Percentiles rank a stretch among this genome's conserved stretches.
Evolutionary conservation across 2,329 filamentous ascomycete genomes (phyloP).

Genomic region (Phyllosticta paracitricarpa): DNA sequence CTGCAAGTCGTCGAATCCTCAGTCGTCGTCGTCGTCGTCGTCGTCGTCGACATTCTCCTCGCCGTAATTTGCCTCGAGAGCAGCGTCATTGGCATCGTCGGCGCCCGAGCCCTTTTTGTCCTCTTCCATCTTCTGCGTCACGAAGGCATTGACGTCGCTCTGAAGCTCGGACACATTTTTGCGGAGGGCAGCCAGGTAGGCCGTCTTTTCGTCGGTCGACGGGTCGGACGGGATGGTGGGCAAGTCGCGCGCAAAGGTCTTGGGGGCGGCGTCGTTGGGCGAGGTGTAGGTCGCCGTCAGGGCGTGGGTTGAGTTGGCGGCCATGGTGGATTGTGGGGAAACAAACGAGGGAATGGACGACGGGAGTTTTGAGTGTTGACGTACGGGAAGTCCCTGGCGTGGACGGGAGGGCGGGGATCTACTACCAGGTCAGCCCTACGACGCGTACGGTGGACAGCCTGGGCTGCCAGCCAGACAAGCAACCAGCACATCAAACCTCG

Average conservation of each 20-base stretch:
- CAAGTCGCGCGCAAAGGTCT: constrained; percentile 18
- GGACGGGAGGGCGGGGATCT: neutral
- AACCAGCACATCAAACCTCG: neutral
- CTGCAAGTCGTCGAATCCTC: neutral
- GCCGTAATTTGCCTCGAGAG: constrained; percentile 65
- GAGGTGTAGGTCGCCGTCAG: constrained; percentile 48
- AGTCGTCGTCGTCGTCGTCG: constrained; percentile 50
- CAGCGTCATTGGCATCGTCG: constrained; percentile 27
- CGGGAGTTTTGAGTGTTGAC: constrained; percentile 21
- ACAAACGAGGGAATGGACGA: constrained; percentile 14
- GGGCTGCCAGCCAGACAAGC: neutral
- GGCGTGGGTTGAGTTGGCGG: neutral
- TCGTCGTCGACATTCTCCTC: constrained; percentile 68
- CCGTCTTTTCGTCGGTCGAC: constrained; percentile 41
- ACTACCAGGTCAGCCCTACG: constrained; percentile 9
- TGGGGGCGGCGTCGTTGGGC: constrained; percentile 27
- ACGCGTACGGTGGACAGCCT: neutral
- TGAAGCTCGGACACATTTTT: constrained; percentile 50
- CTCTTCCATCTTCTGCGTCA: constrained; percentile 65
- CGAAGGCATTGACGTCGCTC: constrained; percentile 55
- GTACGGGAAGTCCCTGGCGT: neutral
- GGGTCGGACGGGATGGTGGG: constrained; percentile 15
- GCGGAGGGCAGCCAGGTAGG: constrained; percentile 52
- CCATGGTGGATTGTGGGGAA: neutral
- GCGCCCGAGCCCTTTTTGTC: constrained; percentile 42